Base-by-base conservation (phyloP, 1,284 basidiomycete species). In the Fomitiporia mediterranea region DNA sequence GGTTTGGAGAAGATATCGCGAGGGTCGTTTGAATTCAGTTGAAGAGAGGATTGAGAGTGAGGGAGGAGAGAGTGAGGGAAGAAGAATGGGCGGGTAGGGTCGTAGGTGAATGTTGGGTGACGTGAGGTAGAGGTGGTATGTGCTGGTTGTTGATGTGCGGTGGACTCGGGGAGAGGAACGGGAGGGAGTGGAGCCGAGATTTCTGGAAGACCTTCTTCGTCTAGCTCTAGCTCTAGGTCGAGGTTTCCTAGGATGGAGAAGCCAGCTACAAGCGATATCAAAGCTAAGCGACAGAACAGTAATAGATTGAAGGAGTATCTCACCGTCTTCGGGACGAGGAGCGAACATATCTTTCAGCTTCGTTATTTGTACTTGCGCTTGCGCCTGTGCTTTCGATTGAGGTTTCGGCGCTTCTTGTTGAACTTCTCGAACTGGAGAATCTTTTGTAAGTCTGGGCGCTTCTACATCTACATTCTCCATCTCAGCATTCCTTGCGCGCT, bases 191-290 rank as follows among this genome's bases (percentile, higher is more conserved):
- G 37, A 17, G 53, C 39, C 21, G 1, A 50, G 15, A 54, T 49
- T 8, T 46, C 35, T 13, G 70, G 65, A 11, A 72, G 54, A n/a
- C n/a, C n/a, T 30, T 84, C 81, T 43, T 69, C 64, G 9, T 86
- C 85, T 7, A 86, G 70, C 51, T 87, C 86, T 19, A 73, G 65
- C 55, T 87, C 84, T 28, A 86, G 72, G 54, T 82, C 79, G 39
- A 86, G 76, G 57, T 87, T 82, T 0, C 78, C 78, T 7, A 89
- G 72, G 27, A 90, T 73, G 9, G 87, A 89, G 69, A 89, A 90
- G 6, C 73, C 72, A 25, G 65, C 76, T 75, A n/a, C 19, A 49
- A 28, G 15, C 21, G 17, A 7, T 6, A 7, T n/a, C 17, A 21
- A 8, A 19, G 42, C 42, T 54, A n/a, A 39, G 28, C 35, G 51